Evolutionary conservation across 1,284 basidiomycete species (phyloP).

Genomic region (Anthracocystis panici-leucophaei): DNA sequence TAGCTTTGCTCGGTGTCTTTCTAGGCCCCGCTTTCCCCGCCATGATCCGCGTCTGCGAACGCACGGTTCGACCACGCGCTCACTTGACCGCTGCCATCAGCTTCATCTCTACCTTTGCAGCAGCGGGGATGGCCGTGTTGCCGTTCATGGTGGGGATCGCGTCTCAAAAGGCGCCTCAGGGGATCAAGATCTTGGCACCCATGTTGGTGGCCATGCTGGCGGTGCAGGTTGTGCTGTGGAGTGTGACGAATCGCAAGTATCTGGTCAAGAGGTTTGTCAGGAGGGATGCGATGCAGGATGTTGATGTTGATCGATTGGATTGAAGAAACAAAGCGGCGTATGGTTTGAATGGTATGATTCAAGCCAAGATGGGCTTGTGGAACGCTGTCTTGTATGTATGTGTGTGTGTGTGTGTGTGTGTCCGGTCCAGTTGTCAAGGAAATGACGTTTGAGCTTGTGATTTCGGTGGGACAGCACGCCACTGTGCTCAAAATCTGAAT

Average conservation of each 20-base stretch:
- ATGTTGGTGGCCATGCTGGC: constrained; percentile 46
- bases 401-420: no score
- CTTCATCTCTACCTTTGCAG: constrained; percentile 44
- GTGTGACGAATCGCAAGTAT: constrained; percentile 14
- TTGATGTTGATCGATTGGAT: constrained; percentile 28
- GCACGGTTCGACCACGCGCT: constrained; percentile 41
- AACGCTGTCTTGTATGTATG: no score
- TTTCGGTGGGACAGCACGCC: constrained; percentile 3
- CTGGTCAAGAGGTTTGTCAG: constrained; percentile 20
- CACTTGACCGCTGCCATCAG: constrained; percentile 52
- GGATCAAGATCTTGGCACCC: constrained; percentile 49
- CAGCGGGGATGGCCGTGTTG: constrained; percentile 51
- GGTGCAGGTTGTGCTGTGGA: constrained; percentile 43
- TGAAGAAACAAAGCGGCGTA: background rate
- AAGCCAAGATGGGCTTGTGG: no score
- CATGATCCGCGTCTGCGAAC: constrained; percentile 36
- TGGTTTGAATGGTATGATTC: no score
- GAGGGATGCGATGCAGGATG: background rate
- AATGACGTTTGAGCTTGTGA: constrained; percentile 5
- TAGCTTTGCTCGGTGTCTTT: constrained; percentile 51
- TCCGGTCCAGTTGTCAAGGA: no score
- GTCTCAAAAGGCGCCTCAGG: constrained; percentile 37
- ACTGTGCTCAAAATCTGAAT: background rate
- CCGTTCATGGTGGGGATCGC: constrained; percentile 52
- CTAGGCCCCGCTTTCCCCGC: constrained; percentile 55